Conservation (phyloP, 345 rosid genomes). For the Eucalyptus leucophloia region DNA sequence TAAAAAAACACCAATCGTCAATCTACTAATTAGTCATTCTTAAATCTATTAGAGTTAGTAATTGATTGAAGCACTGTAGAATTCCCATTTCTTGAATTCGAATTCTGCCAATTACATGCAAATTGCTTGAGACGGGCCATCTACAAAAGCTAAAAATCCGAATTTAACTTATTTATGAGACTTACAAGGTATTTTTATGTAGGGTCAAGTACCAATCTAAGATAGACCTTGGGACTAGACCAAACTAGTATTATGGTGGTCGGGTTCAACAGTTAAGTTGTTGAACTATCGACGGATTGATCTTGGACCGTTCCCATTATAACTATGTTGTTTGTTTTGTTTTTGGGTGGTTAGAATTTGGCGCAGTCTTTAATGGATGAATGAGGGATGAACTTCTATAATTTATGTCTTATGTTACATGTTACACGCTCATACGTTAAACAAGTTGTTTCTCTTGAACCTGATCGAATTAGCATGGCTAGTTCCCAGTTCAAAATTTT, state of each 20-base stretch:
- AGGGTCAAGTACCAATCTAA: fast-evolving
- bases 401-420: neutral
- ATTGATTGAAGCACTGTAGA: neutral
- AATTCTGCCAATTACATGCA: neutral
- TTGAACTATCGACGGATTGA: fast-evolving
- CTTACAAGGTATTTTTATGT: fast-evolving
- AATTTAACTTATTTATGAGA: neutral
- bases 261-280: fast-evolving
- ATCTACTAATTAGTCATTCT: neutral
- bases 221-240: neutral
- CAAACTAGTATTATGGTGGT: fast-evolving
- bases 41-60: neutral
- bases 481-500: neutral
- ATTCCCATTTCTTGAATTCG: neutral
- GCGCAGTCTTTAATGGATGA: neutral
- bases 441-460: neutral
- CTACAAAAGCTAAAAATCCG: neutral
- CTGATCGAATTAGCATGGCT: neutral
- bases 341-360: neutral
- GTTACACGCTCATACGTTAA: neutral
- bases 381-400: neutral
- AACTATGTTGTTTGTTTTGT: neutral
- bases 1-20: neutral
- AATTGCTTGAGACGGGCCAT: neutral
- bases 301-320: neutral